Percentiles rank a stretch among this genome's conserved stretches.
These are phyloP conservation scores for Linum trigynum DNA, from an alignment of 345 rosid species.

Conservation along the genomic window DNA sequence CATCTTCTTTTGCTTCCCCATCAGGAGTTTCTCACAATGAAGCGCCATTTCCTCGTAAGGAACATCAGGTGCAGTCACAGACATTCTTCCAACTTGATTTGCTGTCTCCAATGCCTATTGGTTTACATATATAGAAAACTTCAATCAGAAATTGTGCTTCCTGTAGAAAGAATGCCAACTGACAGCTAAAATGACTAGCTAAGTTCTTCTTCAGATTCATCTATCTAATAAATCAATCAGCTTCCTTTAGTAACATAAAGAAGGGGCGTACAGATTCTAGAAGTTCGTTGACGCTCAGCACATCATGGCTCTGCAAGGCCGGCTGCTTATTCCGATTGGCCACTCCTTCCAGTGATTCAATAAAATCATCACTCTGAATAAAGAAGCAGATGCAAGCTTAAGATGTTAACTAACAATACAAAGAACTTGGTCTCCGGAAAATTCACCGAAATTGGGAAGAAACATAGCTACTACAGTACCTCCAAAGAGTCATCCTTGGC, in stretches of 20 bases:
- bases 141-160: constrained; percentile 9
- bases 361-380: constrained; percentile 38
- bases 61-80: constrained; percentile 61
- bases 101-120: constrained; percentile 62
- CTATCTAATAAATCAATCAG: neutral
- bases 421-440: neutral
- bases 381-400: neutral
- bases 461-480: constrained; percentile 23
- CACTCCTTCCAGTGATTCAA: constrained; percentile 37
- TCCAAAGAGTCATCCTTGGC: constrained; percentile 26
- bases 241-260: neutral
- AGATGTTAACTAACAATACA: neutral
- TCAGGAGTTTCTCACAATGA: constrained; percentile 70
- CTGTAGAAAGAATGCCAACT: neutral
- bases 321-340: constrained; percentile 26
- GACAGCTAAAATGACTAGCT: neutral
- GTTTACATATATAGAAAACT: constrained; percentile 3
- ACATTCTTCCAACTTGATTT: constrained; percentile 68
- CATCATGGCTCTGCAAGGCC: constrained; percentile 27
- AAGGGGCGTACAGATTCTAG: constrained; percentile 58
- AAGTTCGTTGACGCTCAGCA: constrained; percentile 63
- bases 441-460: neutral
- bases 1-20: constrained; percentile 83
- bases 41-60: constrained; percentile 77
- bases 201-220: neutral